Evolutionary conservation across 2,329 filamentous ascomycete species (phyloP), one percentile per base, ranked within the genome.

Genomic region (Alternaria triticina): DNA sequence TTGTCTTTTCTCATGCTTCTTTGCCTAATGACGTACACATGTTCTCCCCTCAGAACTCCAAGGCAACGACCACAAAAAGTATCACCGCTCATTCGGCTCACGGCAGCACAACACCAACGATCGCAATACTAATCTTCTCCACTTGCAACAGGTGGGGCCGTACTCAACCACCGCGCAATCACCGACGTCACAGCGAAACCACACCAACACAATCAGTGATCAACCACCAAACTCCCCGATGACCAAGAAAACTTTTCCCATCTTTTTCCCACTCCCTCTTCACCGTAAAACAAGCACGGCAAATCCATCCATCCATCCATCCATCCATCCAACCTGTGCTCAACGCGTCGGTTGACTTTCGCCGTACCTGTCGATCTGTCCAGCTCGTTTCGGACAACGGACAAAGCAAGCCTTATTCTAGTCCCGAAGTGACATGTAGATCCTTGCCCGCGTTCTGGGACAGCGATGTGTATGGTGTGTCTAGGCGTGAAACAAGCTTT

Each of bases 181-280:
- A 52, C 49, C 49, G 49, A 40, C 49, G 49, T 52, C 49, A 52
- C 30, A n/a, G 49, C 49, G 49, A 52, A 52, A 52, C 49, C 33
- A 25, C 5, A 40, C 33, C 33, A 40, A 17, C n/a, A 17, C n/a
- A 0, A 40, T 17, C 2, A 17, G 36, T 40, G n/a, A 40, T 40
- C 36, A 40, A 28, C 3, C 36, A 0, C n/a, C 9, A 40, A 40
- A 40, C 9, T 1, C 36, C 15, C 36, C 36, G 36, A 40, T 11
- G n/a, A 40, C 36, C 30, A 40, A 1, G 36, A 17, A 40, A 40
- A 40, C 36, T 17, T 40, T 40, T 17, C 36, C 36, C 36, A 40
- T 40, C 7, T 3, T 5, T 2, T 6, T 7, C 3, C 13, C 6
- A 15, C 13, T 6, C 1, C 13, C 1, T n/a, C 13, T 8, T n/a